phyloP scores from a whole-genome alignment of 1,139 yeast species.

The Lodderomyces metapsilosis region DNA sequence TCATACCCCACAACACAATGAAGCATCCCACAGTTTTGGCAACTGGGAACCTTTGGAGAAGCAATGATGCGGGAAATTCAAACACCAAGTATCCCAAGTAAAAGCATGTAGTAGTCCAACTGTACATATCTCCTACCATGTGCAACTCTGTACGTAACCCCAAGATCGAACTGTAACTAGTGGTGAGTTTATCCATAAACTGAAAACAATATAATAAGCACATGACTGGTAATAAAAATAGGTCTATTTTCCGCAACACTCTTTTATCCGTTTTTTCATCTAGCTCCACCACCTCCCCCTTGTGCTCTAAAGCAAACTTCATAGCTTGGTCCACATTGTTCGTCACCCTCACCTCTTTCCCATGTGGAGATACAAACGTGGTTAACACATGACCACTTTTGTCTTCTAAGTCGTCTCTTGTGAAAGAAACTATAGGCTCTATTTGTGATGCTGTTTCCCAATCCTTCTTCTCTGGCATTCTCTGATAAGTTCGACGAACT shows the following conservation, averaged over 20 bases:
- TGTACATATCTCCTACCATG: slow-evolving; percentile 51
- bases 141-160: slow-evolving; percentile 50
- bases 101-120: slow-evolving; percentile 59
- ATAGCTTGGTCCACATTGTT: slow-evolving; percentile 37
- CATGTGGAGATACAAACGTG: slow-evolving; percentile 27
- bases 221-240: slow-evolving; percentile 53
- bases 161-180: slow-evolving; percentile 58
- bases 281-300: slow-evolving; percentile 17
- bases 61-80: slow-evolving; percentile 42
- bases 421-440: slow-evolving; percentile 9
- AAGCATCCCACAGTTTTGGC: slow-evolving; percentile 24
- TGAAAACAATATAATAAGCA: too few relatives aligned
- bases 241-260: slow-evolving; percentile 48
- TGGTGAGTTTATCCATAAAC: slow-evolving; percentile 64
- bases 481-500: too few relatives aligned
- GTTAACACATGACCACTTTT: slow-evolving; percentile 20
- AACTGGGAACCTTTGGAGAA: slow-evolving; percentile 39
- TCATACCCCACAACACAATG: slow-evolving; percentile 30
- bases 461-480: slow-evolving; percentile 1
- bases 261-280: slow-evolving; percentile 18
- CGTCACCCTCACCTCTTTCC: slow-evolving; percentile 27
- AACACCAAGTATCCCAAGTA: too few relatives aligned
- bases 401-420: slow-evolving; percentile 9
- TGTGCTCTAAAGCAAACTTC: slow-evolving; percentile 23
- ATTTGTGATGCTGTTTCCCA: too few relatives aligned